A percentile compares a stretch with the other conserved stretches of the same genome.
These are phyloP conservation scores for Ulvella scutata DNA, from an alignment of 139 green algal species.

Conservation along the genomic window DNA sequence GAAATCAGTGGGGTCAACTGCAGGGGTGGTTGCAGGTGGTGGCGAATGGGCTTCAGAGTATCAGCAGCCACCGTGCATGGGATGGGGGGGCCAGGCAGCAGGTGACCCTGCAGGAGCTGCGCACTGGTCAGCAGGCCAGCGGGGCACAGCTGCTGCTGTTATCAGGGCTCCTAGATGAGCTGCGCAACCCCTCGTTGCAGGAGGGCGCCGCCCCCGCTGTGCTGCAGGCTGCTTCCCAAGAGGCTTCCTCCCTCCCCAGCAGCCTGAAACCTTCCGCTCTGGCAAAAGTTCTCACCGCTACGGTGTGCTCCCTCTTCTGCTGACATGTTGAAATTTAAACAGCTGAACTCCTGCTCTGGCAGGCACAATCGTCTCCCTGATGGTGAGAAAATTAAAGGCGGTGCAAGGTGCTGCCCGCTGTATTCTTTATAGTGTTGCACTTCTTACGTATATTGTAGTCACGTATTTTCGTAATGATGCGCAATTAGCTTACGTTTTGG, in stretches of 20 bases:
- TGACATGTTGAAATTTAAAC: not conserved
- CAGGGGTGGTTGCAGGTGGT: not conserved
- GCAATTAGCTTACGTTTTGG: no score
- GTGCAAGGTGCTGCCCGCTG: not conserved
- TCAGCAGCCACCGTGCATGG: not conserved
- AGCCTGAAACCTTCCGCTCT: not conserved
- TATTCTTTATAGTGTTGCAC: not conserved
- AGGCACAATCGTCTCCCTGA: not conserved
- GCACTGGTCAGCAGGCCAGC: not conserved
- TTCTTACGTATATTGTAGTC: not conserved
- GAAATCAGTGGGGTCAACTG: not conserved
- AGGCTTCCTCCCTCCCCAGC: not conserved
- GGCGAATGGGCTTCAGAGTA: not conserved
- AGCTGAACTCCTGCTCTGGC: no score
- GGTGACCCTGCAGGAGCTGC: not conserved
- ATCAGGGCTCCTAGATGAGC: not conserved
- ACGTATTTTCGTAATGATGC: no score
- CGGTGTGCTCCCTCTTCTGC: not conserved
- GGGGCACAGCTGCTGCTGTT: not conserved
- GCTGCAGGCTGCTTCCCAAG: not conserved
- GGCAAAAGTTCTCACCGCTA: not conserved
- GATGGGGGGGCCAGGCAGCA: not conserved
- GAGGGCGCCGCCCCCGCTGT: not conserved
- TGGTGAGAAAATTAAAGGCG: not conserved
- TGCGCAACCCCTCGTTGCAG: not conserved